phyloP scores from a whole-genome alignment of 148 eudicot genomes.

The Amaranthus hypochondriacus region DNA sequence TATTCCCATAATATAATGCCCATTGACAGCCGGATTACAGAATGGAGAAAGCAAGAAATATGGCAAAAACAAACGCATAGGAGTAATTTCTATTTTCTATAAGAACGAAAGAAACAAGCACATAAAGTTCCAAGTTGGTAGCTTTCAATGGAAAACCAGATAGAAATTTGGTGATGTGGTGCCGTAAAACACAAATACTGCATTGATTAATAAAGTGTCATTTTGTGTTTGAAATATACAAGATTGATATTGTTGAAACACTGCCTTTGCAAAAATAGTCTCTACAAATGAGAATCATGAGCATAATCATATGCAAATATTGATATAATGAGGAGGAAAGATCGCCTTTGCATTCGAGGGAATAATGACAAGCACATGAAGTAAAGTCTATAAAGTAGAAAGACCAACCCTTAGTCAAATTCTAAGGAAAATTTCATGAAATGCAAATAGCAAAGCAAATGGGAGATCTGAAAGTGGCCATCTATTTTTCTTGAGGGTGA shows the following conservation, averaged over 20 bases:
- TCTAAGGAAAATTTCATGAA: constrained; percentile 3
- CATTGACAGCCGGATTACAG: not conserved
- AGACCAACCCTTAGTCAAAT: constrained; percentile 11
- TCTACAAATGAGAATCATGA: constrained; percentile 1
- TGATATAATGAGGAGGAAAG: not conserved
- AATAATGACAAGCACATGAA: constrained; percentile 1
- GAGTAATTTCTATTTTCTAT: no score
- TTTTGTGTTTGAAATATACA: constrained; percentile 15
- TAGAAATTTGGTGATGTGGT: not conserved
- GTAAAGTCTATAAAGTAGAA: not conserved
- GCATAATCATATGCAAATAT: not conserved
- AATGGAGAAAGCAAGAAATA: not conserved
- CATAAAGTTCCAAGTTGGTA: not conserved
- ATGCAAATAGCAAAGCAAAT: not conserved
- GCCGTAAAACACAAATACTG: not conserved
- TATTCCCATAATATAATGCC: not conserved
- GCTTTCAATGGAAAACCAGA: not conserved
- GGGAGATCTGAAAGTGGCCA: not conserved
- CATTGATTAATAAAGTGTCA: not conserved
- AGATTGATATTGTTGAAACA: constrained; percentile 3
- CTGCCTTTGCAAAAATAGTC: constrained; percentile 16
- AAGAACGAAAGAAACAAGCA: not conserved
- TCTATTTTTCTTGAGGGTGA: constrained; percentile 88
- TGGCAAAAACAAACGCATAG: not conserved
- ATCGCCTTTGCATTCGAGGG: constrained; percentile 4